A percentile compares a stretch with the other conserved stretches of the same genome.
These are phyloP conservation scores for Gastrolobium villosum DNA, from an alignment of 306 rosid species.

Conservation along the genomic window DNA sequence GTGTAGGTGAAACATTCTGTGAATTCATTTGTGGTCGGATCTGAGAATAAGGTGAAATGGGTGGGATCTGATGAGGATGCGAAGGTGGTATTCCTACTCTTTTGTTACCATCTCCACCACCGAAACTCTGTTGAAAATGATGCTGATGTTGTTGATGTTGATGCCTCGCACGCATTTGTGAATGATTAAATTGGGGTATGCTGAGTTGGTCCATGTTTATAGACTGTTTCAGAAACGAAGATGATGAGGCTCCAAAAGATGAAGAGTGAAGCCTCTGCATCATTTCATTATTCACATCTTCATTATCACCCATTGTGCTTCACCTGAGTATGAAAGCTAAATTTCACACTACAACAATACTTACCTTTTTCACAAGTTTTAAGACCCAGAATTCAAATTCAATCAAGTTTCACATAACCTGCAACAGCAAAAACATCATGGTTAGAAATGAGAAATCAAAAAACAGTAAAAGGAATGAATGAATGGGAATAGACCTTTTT, in stretches of 20 bases:
- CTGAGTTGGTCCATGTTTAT: slow-evolving; percentile 70
- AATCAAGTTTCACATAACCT: too few relatives aligned
- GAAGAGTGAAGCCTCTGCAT: slow-evolving; percentile 81
- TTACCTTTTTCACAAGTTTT: too few relatives aligned
- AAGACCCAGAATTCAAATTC: too few relatives aligned
- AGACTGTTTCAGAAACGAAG: slow-evolving; percentile 67
- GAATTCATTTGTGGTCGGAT: slow-evolving; percentile 67
- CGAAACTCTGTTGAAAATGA: slow-evolving; percentile 20
- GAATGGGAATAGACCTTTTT: too few relatives aligned
- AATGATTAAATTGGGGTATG: slow-evolving; percentile 66
- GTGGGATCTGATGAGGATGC: slow-evolving; percentile 90
- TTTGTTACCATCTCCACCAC: slow-evolving; percentile 52
- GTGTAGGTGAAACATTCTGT: slow-evolving; percentile 49
- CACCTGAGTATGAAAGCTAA: neutral
- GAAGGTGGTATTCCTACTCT: slow-evolving; percentile 88
- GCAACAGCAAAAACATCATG: too few relatives aligned
- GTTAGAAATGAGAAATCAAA: too few relatives aligned
- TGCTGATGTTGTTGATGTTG: slow-evolving; percentile 58
- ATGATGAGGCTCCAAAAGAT: slow-evolving; percentile 66
- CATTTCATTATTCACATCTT: slow-evolving; percentile 67
- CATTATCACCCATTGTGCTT: slow-evolving; percentile 76
- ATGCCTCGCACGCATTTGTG: slow-evolving; percentile 74
- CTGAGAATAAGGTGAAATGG: slow-evolving; percentile 93
- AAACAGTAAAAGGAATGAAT: too few relatives aligned
- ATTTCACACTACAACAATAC: too few relatives aligned